Evolutionary conservation across 768 basidiomycete genomes (phyloP).

Genomic region (Xerocomellus amylosporus): DNA sequence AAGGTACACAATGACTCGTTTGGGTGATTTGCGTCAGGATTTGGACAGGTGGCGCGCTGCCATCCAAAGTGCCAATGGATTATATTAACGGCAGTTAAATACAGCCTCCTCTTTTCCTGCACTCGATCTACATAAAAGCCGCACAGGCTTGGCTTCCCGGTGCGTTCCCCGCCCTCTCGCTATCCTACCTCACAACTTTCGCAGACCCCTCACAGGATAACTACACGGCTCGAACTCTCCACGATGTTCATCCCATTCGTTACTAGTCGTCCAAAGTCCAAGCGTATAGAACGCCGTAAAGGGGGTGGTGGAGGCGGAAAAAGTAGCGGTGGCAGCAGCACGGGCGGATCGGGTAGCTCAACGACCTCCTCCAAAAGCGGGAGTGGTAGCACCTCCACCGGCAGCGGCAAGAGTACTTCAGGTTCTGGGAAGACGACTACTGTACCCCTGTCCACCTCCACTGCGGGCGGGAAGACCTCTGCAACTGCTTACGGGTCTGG

Average conservation of each 20-base stretch:
- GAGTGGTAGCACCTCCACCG: not conserved
- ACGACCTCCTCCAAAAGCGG: slow-evolving; percentile 4
- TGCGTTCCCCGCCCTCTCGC: not conserved
- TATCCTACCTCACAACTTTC: not conserved
- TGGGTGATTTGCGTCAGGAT: too few species aligned
- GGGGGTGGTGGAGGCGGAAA: slow-evolving; percentile 32
- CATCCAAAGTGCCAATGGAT: too few species aligned
- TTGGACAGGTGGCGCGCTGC: too few species aligned
- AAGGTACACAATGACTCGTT: too few species aligned
- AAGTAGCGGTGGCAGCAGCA: slow-evolving; percentile 11
- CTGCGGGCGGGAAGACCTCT: slow-evolving; percentile 22
- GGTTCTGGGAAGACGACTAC: slow-evolving; percentile 6
- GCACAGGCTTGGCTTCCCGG: too few species aligned
- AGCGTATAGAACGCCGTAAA: slow-evolving; percentile 28
- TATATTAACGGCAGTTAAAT: too few species aligned
- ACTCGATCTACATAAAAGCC: not conserved
- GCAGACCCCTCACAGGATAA: not conserved
- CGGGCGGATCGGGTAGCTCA: slow-evolving; percentile 15
- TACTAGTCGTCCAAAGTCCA: not conserved
- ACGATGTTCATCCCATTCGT: slow-evolving; percentile 25
- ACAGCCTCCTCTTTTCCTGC: too few species aligned
- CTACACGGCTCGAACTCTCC: not conserved
- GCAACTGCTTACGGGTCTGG: slow-evolving; percentile 36
- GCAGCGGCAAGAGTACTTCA: slow-evolving; percentile 1
- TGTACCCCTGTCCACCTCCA: slow-evolving; percentile 20